These are phyloP conservation scores for Castanea mollissima DNA, from an alignment of 306 rosid genomes.

Conservation along the genomic window DNA sequence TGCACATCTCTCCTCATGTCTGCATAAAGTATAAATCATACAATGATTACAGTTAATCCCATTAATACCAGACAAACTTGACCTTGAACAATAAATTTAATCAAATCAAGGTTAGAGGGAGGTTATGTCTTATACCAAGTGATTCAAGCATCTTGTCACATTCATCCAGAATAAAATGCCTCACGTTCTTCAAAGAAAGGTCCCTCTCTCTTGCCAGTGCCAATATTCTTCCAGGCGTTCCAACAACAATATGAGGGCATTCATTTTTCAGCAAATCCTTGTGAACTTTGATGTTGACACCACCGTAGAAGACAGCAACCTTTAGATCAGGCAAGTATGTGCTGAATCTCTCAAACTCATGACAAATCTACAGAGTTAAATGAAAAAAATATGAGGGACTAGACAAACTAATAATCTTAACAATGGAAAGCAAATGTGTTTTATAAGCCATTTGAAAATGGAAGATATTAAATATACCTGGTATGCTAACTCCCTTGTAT, in stretches of 20 bases:
- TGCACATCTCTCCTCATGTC: constrained; percentile 99
- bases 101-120: neutral
- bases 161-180: constrained; percentile 94
- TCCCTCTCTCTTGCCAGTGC: constrained; percentile 85
- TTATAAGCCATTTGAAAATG: neutral
- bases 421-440: neutral
- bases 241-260: constrained; percentile 99
- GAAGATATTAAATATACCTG: constrained; percentile 49
- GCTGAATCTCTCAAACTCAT: constrained; percentile 96
- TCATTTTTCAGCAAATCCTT: constrained; percentile 89
- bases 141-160: constrained; percentile 99
- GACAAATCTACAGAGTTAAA: constrained; percentile 64
- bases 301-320: constrained; percentile 99
- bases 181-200: constrained; percentile 85
- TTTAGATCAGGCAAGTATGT: constrained; percentile 89
- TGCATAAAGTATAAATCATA: constrained; percentile 32
- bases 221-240: constrained; percentile 95
- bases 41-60: constrained; percentile 6
- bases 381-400: constrained; percentile 3
- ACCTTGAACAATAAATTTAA: neutral
- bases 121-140: constrained; percentile 54
- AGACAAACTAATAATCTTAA: neutral
- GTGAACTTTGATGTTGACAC: constrained; percentile 89
- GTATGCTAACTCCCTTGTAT: constrained; percentile 93
- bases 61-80: neutral